phyloP scores from a whole-genome alignment of 2,329 filamentous ascomycete species.

The Diplocarpon rosae region DNA sequence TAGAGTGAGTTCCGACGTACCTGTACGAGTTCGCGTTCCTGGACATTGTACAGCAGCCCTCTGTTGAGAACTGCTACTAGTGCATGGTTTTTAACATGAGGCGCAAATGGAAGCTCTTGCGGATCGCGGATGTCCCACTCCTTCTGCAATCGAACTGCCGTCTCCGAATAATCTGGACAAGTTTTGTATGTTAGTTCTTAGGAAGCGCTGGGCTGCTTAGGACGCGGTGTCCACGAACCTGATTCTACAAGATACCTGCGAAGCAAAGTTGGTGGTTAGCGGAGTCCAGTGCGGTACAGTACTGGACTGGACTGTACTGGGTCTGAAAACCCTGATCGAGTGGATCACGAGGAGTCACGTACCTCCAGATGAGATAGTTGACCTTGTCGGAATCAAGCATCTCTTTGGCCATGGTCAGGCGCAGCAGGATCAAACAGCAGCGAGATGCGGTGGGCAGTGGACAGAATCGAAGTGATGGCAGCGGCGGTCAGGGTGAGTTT shows the following conservation, averaged over 20 bases:
- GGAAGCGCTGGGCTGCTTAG: neutral
- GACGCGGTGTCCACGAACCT: constrained; percentile 21
- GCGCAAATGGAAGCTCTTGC: constrained; percentile 52
- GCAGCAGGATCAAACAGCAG: neutral
- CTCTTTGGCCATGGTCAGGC: constrained; percentile 27
- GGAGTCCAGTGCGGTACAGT: constrained; percentile 10
- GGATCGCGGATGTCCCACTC: constrained; percentile 55
- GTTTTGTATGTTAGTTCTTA: constrained; percentile 4
- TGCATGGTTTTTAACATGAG: constrained; percentile 53
- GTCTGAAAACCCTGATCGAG: constrained; percentile 16
- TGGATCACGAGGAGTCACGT: constrained; percentile 31
- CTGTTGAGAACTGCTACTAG: constrained; percentile 53
- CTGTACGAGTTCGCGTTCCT: constrained; percentile 38
- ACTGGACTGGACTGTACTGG: constrained; percentile 17
- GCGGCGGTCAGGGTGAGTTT: constrained; percentile 1
- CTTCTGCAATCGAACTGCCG: constrained; percentile 56
- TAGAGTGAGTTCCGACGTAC: constrained; percentile 17
- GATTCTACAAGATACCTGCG: constrained; percentile 28
- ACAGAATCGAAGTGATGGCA: neutral
- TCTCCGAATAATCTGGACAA: constrained; percentile 52
- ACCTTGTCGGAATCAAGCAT: constrained; percentile 52
- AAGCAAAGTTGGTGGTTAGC: constrained; percentile 21
- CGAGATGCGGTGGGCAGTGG: neutral
- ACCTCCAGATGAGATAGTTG: constrained; percentile 64
- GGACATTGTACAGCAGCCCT: constrained; percentile 48